phyloP scores from a whole-genome alignment of 495 filamentous ascomycete genomes.

The Apiosordaria backusii region DNA sequence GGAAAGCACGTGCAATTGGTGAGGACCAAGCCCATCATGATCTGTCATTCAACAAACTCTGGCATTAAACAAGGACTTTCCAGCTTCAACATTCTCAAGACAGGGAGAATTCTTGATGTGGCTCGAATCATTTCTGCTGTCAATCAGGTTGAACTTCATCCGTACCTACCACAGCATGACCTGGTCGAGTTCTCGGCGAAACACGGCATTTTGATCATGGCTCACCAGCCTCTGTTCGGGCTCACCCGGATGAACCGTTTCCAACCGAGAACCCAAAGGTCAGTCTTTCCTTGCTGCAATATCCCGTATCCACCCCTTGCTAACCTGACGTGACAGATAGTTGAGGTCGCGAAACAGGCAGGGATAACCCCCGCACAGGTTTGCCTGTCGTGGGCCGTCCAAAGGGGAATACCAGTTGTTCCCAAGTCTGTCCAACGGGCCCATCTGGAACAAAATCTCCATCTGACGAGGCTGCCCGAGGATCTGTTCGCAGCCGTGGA shows the following conservation, averaged over 20 bases:
- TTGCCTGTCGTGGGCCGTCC: slow-evolving; percentile 37
- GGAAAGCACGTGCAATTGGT: slow-evolving; percentile 36
- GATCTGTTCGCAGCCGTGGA: slow-evolving; percentile 22
- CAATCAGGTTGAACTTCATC: slow-evolving; percentile 44
- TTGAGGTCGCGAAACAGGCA: slow-evolving; percentile 23
- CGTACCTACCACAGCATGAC: slow-evolving; percentile 45
- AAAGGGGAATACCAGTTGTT: slow-evolving; percentile 31
- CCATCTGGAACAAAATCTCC: slow-evolving; percentile 47
- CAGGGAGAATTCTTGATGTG: slow-evolving; percentile 29
- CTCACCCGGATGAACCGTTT: slow-evolving; percentile 27
- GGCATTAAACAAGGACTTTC: slow-evolving; percentile 27
- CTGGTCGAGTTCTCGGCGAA: slow-evolving; percentile 50
- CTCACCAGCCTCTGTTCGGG: slow-evolving; percentile 54
- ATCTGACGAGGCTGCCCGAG: slow-evolving; percentile 25
- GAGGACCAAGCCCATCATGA: slow-evolving; percentile 2
- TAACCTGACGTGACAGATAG: slow-evolving; percentile 23
- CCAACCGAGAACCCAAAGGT: slow-evolving; percentile 31
- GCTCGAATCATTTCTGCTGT: slow-evolving; percentile 33
- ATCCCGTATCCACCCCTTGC: not conserved
- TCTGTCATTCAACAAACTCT: not conserved
- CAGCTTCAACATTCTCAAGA: slow-evolving; percentile 40
- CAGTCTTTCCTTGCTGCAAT: not conserved
- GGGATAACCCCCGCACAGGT: slow-evolving; percentile 36
- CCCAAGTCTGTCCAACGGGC: slow-evolving; percentile 56
- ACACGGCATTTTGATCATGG: slow-evolving; percentile 60